These are phyloP conservation scores for Phialocephala sp. DNA, from an alignment of 2,329 filamentous ascomycete genomes.

Conservation along the genomic window DNA sequence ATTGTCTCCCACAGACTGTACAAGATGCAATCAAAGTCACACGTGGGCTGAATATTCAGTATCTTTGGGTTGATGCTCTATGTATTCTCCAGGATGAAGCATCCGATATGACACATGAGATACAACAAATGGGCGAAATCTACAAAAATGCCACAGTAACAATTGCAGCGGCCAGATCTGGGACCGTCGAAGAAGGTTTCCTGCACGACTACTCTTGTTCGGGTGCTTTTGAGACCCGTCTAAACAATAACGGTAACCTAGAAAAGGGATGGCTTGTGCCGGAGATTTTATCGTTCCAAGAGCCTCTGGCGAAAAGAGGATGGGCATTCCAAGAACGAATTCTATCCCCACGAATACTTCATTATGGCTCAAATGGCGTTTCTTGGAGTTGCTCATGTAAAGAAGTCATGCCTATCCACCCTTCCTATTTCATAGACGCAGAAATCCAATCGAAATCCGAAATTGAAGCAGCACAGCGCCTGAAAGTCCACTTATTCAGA, in stretches of 20 bases:
- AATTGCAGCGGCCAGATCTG: slow-evolving; percentile 21
- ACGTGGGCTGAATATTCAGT: slow-evolving; percentile 13
- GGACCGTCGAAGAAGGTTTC: background rate
- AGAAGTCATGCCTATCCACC: background rate
- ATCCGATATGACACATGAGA: slow-evolving; percentile 15
- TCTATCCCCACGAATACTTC: background rate
- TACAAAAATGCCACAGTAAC: slow-evolving; percentile 22
- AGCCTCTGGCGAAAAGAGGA: background rate
- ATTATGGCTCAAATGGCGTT: background rate
- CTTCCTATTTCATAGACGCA: background rate
- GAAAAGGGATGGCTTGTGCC: background rate
- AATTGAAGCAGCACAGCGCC: background rate
- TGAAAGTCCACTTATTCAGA: background rate
- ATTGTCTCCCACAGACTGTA: slow-evolving; percentile 8
- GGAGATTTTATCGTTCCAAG: background rate
- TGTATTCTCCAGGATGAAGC: slow-evolving; percentile 27
- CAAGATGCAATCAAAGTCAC: slow-evolving; percentile 16
- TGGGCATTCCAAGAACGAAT: background rate
- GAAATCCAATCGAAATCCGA: background rate
- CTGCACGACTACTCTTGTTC: background rate
- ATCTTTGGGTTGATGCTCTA: slow-evolving; percentile 27
- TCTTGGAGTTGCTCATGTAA: background rate
- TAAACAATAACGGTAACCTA: background rate
- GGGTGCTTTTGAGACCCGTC: background rate
- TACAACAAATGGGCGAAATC: slow-evolving; percentile 20